Base-by-base conservation (phyloP, 148 eudicot genomes). In the Nepenthes gracilis region DNA sequence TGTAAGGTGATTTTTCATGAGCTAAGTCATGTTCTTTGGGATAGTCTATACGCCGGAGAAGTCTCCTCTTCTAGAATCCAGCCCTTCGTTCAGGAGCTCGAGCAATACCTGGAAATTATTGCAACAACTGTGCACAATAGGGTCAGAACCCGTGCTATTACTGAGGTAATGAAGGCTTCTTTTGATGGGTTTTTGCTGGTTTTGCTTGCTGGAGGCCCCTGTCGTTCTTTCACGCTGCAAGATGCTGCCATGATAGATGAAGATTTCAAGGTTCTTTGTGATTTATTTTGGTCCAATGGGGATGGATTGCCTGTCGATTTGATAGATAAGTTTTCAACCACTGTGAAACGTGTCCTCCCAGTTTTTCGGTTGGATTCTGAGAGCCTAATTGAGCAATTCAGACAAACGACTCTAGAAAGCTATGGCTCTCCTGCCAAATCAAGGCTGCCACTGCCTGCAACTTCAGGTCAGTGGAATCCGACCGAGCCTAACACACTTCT, bases 141-240 rank as follows among this genome's bases (percentile, higher is more conserved):
- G 55, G 86, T 83, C 12, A 78, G 89, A 43, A 84, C 92, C 50
- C 89, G 95, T 57, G 80, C 84, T 6, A 84, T 93, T 12, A 82
- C 90, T 5, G 84, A 86, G 15, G 75, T 93, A 58, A 88, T 93
- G 98, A 93, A 72, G 70, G 96, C 96, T 43, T 82, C 91, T 1
- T 93, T 86, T 43, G 81, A 93, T 13, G 96, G 98, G 34, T 93
- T 93, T 60, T 72, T 88, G 70, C 71, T 84, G 59, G 87, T 93
- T 57, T 74, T 93, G 81, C 87, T 93, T 48, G 91, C 86, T 34
- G 96, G 96, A 32, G 91, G 96, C n/a, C 98, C 98, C n/a, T 68
- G 87, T 62, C 96, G 98, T 15, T 70, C 69, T 60, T 93, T 88
- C 52, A 62, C 77, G 2, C 59, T 57, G 58, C 75, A 80, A 55